Evolutionary conservation across 2,329 filamentous ascomycete species (phyloP).

Genomic region (Thermomyces lanuginosus): DNA sequence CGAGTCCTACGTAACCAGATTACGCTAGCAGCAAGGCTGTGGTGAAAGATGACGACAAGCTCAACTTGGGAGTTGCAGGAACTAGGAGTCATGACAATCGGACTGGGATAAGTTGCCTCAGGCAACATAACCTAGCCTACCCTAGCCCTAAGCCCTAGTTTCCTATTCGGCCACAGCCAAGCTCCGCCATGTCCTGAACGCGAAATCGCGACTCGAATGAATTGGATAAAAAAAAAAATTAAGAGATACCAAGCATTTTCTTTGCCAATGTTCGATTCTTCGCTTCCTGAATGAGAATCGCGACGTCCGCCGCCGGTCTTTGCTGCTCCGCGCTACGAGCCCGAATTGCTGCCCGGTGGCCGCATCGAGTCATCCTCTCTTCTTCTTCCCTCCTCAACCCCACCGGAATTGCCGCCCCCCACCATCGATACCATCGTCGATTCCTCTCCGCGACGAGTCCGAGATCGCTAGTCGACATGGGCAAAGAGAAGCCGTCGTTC

Average conservation of each 20-base stretch:
- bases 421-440: conserved; percentile 9
- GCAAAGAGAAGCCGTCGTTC: conserved; percentile 30
- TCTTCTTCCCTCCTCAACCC: conserved; percentile 4
- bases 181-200: too few relatives aligned
- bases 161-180: background rate
- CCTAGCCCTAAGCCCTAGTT: conserved; percentile 5
- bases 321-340: conserved; percentile 16
- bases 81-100: too few relatives aligned
- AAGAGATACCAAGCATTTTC: background rate
- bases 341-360: conserved; percentile 7
- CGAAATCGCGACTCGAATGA: too few relatives aligned
- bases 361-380: conserved; percentile 5
- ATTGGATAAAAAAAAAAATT: background rate
- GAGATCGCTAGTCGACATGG: conserved; percentile 5
- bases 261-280: background rate
- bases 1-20: too few relatives aligned
- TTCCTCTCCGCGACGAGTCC: conserved; percentile 5
- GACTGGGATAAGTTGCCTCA: too few relatives aligned
- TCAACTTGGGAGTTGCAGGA: too few relatives aligned
- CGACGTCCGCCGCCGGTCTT: conserved; percentile 8
- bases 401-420: conserved; percentile 2
- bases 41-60: too few relatives aligned
- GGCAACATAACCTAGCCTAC: too few relatives aligned
- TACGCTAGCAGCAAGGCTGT: too few relatives aligned
- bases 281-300: conserved; percentile 16